Evolutionary conservation across 805 yeast genomes (phyloP).

Genomic region (Zygosaccharomyces gambellarensis): DNA sequence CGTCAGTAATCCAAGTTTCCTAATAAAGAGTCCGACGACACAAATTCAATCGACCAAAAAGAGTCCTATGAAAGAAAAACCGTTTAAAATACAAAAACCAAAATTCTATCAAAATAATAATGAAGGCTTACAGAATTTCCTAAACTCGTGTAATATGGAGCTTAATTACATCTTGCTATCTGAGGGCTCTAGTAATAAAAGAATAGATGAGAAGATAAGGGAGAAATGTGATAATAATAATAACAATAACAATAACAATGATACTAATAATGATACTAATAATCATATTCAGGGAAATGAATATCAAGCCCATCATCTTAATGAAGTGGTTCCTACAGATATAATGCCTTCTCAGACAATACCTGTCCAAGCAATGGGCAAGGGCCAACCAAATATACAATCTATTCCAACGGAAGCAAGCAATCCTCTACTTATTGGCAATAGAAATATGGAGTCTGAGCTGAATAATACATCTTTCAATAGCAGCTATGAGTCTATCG

Average conservation of each 20-base stretch:
- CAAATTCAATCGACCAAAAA: slow-evolving; percentile 8
- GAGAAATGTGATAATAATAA: not conserved
- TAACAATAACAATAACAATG: not conserved
- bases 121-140: slow-evolving; percentile 5
- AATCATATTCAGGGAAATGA: not conserved
- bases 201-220: not conserved
- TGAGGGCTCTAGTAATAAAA: not conserved
- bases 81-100: slow-evolving; percentile 10
- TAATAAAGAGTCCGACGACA: slow-evolving; percentile 6
- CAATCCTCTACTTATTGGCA: not conserved
- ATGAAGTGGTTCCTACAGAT: not conserved
- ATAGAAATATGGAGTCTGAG: not conserved
- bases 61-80: not conserved
- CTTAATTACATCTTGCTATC: slow-evolving; percentile 10
- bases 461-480: not conserved
- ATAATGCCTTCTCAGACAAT: not conserved
- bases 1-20: slow-evolving; percentile 5
- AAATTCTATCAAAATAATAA: not conserved
- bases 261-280: not conserved
- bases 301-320: not conserved
- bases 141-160: slow-evolving; percentile 9
- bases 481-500: not conserved
- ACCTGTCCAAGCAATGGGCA: not conserved
- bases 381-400: not conserved
- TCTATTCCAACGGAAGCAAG: not conserved